Base-by-base conservation (phyloP, 2,329 filamentous ascomycete species). In the Colletotrichum lupini region DNA sequence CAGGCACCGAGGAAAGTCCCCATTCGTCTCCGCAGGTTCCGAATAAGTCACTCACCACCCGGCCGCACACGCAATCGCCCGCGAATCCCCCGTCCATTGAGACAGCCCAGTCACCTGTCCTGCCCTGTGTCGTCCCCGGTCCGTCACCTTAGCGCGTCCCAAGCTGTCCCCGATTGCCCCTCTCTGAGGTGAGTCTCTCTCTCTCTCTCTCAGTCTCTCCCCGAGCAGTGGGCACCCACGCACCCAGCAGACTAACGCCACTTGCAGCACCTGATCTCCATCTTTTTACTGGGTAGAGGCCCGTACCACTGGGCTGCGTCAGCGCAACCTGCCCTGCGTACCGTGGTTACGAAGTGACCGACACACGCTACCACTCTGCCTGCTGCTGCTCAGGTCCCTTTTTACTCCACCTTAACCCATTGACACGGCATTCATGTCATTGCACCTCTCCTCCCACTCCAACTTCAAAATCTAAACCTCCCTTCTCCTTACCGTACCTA, bases 21-120 rank as follows among this genome's bases (percentile, higher is more conserved):
- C 69, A 59, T 64, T 30, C 59, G 49, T 63, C 53, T 68, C 69
- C 65, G 65, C 53, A 72, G 37, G 65, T 68, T 68, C 69, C 69
- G 69, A 19, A 14, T 53, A 68, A 58, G 68, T 72, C 64, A 61
- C 52, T 62, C 52, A 24, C 24, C 35, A 58, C 32, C 12, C 35
- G 22, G 22, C 26, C 6, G 32, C 19, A 22, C 28, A 22, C 53
- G 53, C 53, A 32, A 49, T 55, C 9, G n/a, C 53, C 66, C 11
- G 37, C 70, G 32, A 64, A 60, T 52, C 19, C n/a, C n/a, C 2
- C 30, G 55, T 14, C 16, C 55, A 30, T 9, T 0, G 60, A 22
- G 32, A 73, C 70, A 67, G 30, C 24, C 56, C 57, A 67, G 68
- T 62, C 63, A 58, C 68, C 68, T 52, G 49, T 35, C 62, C 62